Evolutionary conservation across 768 basidiomycete genomes (phyloP).

Genomic region (Naganishia vishniacii): DNA sequence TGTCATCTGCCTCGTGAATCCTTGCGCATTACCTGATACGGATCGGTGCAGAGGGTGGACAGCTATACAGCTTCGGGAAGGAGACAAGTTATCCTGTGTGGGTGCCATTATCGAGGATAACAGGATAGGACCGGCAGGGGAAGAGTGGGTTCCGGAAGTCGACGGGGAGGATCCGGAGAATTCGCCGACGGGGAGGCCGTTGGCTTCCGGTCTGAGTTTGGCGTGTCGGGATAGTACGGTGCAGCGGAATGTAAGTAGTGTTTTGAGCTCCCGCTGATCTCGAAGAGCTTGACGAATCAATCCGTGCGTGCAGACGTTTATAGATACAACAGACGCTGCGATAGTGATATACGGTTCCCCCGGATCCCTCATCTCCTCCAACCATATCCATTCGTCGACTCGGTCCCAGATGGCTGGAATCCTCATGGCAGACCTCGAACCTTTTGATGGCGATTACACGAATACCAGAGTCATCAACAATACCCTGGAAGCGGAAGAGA

Average conservation of each 20-base stretch:
- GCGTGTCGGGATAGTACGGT: constrained; percentile 49
- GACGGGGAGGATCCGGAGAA: constrained; percentile 49
- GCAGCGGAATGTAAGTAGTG: constrained; percentile 33
- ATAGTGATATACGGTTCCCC: constrained; percentile 51
- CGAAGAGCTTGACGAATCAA: too few relatives aligned
- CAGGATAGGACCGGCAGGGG: constrained; percentile 48
- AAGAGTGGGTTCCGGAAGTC: constrained; percentile 45
- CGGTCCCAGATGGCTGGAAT: constrained; percentile 50
- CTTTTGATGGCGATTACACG: constrained; percentile 50
- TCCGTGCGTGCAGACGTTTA: constrained; percentile 47
- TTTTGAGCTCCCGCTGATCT: too few relatives aligned
- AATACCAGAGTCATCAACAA: constrained; percentile 48
- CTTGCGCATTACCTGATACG: not conserved
- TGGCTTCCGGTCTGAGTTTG: constrained; percentile 51
- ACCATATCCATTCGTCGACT: constrained; percentile 47
- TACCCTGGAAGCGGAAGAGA: constrained; percentile 46
- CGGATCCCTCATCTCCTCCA: constrained; percentile 47
- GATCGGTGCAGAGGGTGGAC: constrained; percentile 41
- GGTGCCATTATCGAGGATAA: constrained; percentile 46
- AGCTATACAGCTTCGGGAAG: constrained; percentile 48
- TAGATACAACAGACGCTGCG: constrained; percentile 51
- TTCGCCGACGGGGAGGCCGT: constrained; percentile 46
- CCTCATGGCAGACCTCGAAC: constrained; percentile 49
- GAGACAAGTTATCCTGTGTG: constrained; percentile 45
- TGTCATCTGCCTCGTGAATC: not conserved